phyloP scores from a whole-genome alignment of 2,329 filamentous ascomycete genomes.

The Verticillium dahliae region DNA sequence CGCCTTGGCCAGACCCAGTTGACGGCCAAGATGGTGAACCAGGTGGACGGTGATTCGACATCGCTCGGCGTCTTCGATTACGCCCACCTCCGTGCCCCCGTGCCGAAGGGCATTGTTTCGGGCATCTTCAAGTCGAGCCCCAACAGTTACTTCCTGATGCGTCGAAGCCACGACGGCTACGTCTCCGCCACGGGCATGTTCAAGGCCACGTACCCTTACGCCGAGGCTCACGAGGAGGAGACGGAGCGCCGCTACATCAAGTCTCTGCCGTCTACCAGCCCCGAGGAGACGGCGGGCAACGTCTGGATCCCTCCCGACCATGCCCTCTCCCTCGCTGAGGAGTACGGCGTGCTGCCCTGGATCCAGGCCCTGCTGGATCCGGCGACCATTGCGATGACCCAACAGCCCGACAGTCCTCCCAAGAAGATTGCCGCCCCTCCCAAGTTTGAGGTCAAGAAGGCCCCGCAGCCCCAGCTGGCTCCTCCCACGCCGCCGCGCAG shows the following conservation, averaged over 20 bases:
- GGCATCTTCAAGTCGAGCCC: slow-evolving; percentile 89
- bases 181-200: slow-evolving; percentile 88
- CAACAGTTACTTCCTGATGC: slow-evolving; percentile 95
- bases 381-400: slow-evolving; percentile 59
- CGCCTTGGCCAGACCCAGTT: slow-evolving; percentile 91
- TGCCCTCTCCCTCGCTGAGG: slow-evolving; percentile 76
- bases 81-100: slow-evolving; percentile 84
- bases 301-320: slow-evolving; percentile 84
- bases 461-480: slow-evolving; percentile 31
- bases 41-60: slow-evolving; percentile 66
- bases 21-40: slow-evolving; percentile 69
- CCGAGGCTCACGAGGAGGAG: slow-evolving; percentile 65
- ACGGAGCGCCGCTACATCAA: slow-evolving; percentile 80
- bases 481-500: slow-evolving; percentile 43
- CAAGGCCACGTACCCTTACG: slow-evolving; percentile 81
- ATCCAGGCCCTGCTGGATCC: slow-evolving; percentile 88
- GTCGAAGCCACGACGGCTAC: slow-evolving; percentile 77
- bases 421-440: slow-evolving; percentile 79
- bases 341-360: slow-evolving; percentile 83
- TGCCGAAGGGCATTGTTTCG: slow-evolving; percentile 85
- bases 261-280: slow-evolving; percentile 69
- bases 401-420: slow-evolving; percentile 58
- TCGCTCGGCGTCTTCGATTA: slow-evolving; percentile 88
- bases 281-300: slow-evolving; percentile 91
- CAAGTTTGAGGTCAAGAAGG: slow-evolving; percentile 56